A percentile compares a stretch with the other conserved stretches of the same genome.
phyloP scores from a whole-genome alignment of 2,329 filamentous ascomycete genomes.

The Cercospora sojina region DNA sequence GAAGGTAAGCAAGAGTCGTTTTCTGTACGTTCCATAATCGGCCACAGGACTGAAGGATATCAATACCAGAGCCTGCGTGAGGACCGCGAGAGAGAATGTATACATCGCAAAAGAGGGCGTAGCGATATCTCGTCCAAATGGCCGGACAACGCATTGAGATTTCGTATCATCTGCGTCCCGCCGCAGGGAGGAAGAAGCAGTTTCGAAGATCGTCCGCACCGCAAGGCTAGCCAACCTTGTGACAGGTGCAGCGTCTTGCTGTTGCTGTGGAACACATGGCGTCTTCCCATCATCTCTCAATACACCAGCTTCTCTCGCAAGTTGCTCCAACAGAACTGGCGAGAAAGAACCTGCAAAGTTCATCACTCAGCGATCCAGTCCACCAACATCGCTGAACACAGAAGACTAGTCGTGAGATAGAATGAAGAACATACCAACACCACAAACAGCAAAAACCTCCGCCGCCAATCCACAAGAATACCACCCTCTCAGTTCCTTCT shows the following conservation, averaged over 20 bases:
- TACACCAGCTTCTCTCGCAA: constrained; percentile 84
- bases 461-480: constrained; percentile 62
- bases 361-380: neutral
- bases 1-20: constrained; percentile 76
- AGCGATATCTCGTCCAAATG: constrained; percentile 78
- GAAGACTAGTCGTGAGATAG: too few species aligned
- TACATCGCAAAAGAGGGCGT: constrained; percentile 95
- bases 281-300: constrained; percentile 71
- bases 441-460: constrained; percentile 91
- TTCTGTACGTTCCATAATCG: constrained; percentile 85
- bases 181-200: neutral
- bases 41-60: constrained; percentile 91
- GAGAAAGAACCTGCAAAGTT: constrained; percentile 72
- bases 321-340: constrained; percentile 84
- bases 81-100: constrained; percentile 83
- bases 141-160: constrained; percentile 73
- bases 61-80: constrained; percentile 82
- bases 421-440: constrained; percentile 71
- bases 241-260: constrained; percentile 1
- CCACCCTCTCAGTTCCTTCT: constrained; percentile 33
- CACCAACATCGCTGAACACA: too few species aligned
- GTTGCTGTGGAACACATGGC: constrained; percentile 54
- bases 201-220: constrained; percentile 15
- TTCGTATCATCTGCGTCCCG: constrained; percentile 41
- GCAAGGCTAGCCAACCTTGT: constrained; percentile 5